Percentiles rank a stretch among this genome's conserved stretches.
Conservation (phyloP, 345 rosid species). For the Cardamine chenopodiifolia region DNA sequence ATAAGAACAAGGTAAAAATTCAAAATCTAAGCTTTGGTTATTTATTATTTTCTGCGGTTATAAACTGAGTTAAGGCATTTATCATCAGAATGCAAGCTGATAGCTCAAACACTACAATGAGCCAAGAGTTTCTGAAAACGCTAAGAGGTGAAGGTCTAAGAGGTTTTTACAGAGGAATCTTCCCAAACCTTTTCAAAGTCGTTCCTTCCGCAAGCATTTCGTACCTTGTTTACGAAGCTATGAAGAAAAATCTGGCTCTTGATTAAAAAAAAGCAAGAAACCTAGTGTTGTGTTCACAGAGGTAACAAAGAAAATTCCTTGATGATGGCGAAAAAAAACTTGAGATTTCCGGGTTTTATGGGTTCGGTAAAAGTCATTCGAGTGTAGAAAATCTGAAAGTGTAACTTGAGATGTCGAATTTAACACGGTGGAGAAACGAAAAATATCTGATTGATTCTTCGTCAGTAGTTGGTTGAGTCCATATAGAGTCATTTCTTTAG, state of each 20-base stretch:
- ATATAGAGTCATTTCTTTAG: too few species aligned
- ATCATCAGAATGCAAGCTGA: constrained; percentile 92
- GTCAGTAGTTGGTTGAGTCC: too few species aligned
- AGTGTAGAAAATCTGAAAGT: constrained; percentile 7
- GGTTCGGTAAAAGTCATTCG: neutral
- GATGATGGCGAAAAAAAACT: constrained; percentile 29
- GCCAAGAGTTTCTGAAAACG: constrained; percentile 82
- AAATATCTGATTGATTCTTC: neutral
- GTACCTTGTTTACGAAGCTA: constrained; percentile 71
- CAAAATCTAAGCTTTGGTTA: neutral
- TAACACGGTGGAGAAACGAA: neutral
- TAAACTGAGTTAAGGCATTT: constrained; percentile 6
- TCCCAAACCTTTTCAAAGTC: constrained; percentile 86
- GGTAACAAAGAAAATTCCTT: neutral
- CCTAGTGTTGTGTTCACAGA: neutral
- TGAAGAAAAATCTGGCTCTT: constrained; percentile 82
- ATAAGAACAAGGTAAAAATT: constrained; percentile 76
- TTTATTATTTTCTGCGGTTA: neutral
- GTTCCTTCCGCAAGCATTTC: constrained; percentile 61
- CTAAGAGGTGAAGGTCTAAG: constrained; percentile 68
- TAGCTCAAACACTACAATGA: constrained; percentile 59
- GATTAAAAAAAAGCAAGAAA: constrained; percentile 34
- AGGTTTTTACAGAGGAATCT: constrained; percentile 93
- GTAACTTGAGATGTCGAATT: constrained; percentile 1
- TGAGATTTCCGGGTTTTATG: neutral